Evolutionary conservation across 225 moss, liverwort and hornwort genomes (phyloP), one percentile per base, ranked within the genome.

Genomic region (Takakia lepidozioides): DNA sequence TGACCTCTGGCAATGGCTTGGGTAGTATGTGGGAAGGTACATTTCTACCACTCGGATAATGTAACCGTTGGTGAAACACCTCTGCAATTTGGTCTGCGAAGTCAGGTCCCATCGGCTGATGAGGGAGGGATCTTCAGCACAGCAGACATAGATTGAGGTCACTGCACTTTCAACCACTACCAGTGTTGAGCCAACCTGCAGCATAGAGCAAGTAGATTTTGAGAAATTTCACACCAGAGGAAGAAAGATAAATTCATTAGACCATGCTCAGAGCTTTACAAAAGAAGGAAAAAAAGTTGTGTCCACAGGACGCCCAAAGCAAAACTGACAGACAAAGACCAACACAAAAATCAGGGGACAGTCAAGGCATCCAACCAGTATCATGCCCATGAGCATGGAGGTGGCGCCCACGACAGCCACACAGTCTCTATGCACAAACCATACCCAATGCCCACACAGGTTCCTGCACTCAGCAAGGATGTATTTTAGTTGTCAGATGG

Each of bases 351-450:
- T n/a, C n/a, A n/a, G n/a, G n/a, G n/a, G n/a, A n/a, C n/a, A n/a
- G n/a, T n/a, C n/a, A n/a, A n/a, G n/a, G n/a, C n/a, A n/a, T n/a
- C n/a, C n/a, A n/a, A 75, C 74, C 74, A 69, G 51, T 51, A 75
- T 30, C 74, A 75, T 75, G 51, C 74, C 74, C 60, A 75, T 69
- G 22, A 75, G 74, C 69, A 75, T 69, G 52, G 74, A 56, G 44
- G 74, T 69, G 4, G 74, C 50, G 26, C 74, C 74, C 39, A 75
- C 61, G 69, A 75, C 69, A 2, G 69, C 48, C 20, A 75, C 74
- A 19, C 56, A 41, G 24, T 65, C 65, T 39, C 50, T 44, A 22
- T 65, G 1, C 32, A 25, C 65, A 49, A 55, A 54, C 65, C 65
- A 75, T 5, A 63, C 42, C 74, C 74, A 75, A 75, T 57, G 42